Evolutionary conservation across 2,329 filamentous ascomycete genomes (phyloP).

Genomic region (Ambrosiella cleistominuta): DNA sequence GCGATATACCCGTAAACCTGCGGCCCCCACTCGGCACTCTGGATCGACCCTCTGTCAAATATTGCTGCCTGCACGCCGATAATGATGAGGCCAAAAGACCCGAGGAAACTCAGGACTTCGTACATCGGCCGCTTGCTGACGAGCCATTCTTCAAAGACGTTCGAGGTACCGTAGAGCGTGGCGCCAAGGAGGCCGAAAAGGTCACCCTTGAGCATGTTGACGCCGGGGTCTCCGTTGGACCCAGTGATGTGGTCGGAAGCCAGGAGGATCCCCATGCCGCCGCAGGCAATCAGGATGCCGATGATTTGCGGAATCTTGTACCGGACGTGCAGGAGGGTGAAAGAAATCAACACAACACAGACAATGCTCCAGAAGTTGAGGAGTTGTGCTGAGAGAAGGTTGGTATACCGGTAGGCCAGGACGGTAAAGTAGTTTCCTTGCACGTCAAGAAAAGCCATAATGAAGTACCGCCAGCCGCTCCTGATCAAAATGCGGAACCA

Average conservation of each 20-base stretch:
- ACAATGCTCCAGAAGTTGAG: conserved; percentile 99
- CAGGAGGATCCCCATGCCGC: conserved; percentile 74
- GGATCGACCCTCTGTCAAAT: conserved; percentile 67
- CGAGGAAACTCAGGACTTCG: conserved; percentile 83
- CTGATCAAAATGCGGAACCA: conserved; percentile 45
- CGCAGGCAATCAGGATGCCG: conserved; percentile 80
- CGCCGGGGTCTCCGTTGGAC: conserved; percentile 46
- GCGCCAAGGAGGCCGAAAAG: conserved; percentile 80
- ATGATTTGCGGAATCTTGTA: conserved; percentile 74
- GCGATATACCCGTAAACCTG: conserved; percentile 62
- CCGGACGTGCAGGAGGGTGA: conserved; percentile 66
- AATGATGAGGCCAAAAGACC: conserved; percentile 75
- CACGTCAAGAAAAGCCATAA: conserved; percentile 84
- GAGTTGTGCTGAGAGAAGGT: conserved; percentile 78
- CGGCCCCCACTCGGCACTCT: conserved; percentile 44
- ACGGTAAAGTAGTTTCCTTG: conserved; percentile 98
- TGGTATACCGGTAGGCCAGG: conserved; percentile 81
- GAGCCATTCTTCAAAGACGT: conserved; percentile 88
- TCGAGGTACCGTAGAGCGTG: conserved; percentile 77
- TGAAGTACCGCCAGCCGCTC: conserved; percentile 86
- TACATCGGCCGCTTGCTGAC: conserved; percentile 75
- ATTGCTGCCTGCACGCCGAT: conserved; percentile 82
- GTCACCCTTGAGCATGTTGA: conserved; percentile 75
- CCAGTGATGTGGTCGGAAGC: conserved; percentile 74
- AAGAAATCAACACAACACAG: conserved; percentile 72